Evolutionary conservation across 2,329 filamentous ascomycete species (phyloP), one percentile per base, ranked within the genome.

Genomic region (Moelleriella libera): DNA sequence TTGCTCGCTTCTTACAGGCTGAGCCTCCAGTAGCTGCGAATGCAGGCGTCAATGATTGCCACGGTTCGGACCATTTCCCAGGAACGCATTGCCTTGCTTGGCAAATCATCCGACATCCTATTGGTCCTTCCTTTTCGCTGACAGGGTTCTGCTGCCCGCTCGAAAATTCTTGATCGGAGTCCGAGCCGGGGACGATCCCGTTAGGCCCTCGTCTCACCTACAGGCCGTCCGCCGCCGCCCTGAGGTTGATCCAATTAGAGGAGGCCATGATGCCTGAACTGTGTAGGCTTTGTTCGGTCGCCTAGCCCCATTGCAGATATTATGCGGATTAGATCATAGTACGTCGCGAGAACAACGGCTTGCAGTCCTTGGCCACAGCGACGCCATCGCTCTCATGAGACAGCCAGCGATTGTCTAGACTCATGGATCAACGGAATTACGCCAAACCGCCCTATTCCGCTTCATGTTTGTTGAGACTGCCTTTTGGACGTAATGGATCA

Each of bases 1-100:
- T 64, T 60, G 45, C 56, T 55, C 45, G 43, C 54, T 55, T 58
- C 56, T 63, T 54, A 64, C 55, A 64, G 62, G 62, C 50, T 41
- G 43, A 37, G 5, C 11, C 47, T 43, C 43, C 12, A 29, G 44
- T 43, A 9, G 41, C 44, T 45, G 42, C 45, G 43, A 45, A 45
- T 49, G 47, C 44, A 45, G 10, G 46, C 46, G 31, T 44, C 12
- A 31, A 47, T 30, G 37, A 47, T 30, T 42, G 40, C 39, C 40
- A 46, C 46, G n/a, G 6, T 41, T 46, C 29, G 41, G n/a, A 30
- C 41, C 46, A 46, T 48, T 32, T 44, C 7, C 14, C 10, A 44
- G 30, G 30, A 46, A 14, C 42, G 34, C 29, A 42, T 48, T 44
- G 30, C 29, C 39, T 43, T 34, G 28, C 14, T 45, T 11, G 41